phyloP scores from a whole-genome alignment of 192 early-diverging fungal genomes.

The Piromyces sp. region DNA sequence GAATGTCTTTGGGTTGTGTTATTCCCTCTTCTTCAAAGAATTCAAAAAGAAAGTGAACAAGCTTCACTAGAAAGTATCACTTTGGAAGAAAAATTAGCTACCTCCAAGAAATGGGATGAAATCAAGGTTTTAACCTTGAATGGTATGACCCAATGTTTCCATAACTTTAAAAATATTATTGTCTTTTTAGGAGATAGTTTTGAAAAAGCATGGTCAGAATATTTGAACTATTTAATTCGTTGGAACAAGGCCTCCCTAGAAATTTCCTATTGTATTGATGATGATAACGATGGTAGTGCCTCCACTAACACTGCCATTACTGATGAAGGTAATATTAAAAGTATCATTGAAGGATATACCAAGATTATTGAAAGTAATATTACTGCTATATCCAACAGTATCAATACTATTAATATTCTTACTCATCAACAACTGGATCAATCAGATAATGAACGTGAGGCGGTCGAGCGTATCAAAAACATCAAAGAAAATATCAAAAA shows the following conservation, averaged over 20 bases:
- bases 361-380: background rate
- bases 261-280: background rate
- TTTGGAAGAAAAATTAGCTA: conserved; percentile 2
- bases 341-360: background rate
- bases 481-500: background rate
- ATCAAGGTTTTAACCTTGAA: conserved; percentile 57
- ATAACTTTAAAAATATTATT: conserved; percentile 44
- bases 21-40: conserved; percentile 52
- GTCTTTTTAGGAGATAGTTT: conserved; percentile 42
- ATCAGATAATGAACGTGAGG: background rate
- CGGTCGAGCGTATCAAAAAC: background rate
- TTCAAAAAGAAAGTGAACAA: conserved; percentile 35
- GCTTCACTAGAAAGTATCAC: conserved; percentile 5
- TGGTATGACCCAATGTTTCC: conserved; percentile 50
- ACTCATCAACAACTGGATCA: background rate
- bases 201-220: conserved; percentile 41
- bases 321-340: background rate
- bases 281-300: background rate
- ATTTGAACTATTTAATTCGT: conserved; percentile 43
- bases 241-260: background rate
- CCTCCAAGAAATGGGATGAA: conserved; percentile 76
- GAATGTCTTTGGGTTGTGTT: conserved; percentile 75
- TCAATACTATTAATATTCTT: background rate
- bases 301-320: background rate
- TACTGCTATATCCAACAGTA: background rate